Evolutionary conservation across 108 stramenopile species (phyloP).

Genomic region (Skeletonema grethae): DNA sequence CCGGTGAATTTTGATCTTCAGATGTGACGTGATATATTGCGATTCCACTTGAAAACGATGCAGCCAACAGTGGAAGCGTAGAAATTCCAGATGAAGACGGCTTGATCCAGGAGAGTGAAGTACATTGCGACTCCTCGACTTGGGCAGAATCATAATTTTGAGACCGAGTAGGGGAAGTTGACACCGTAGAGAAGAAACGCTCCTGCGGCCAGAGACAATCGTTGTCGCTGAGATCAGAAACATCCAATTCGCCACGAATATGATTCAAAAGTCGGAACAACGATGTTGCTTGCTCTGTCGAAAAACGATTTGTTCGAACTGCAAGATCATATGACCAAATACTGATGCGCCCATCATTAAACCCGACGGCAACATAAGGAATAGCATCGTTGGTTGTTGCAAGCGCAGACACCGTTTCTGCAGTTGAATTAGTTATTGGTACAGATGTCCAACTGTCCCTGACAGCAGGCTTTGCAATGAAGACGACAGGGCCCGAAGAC

Average conservation of each 20-base stretch:
- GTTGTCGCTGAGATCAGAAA: conserved; percentile 28
- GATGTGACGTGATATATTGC: conserved; percentile 71
- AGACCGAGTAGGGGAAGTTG: neutral
- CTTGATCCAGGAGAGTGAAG: conserved; percentile 64
- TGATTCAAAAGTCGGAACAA: conserved; percentile 53
- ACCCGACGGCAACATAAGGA: conserved; percentile 68
- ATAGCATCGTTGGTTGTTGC: conserved; percentile 45
- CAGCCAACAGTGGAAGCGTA: conserved; percentile 61
- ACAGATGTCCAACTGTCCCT: conserved; percentile 75
- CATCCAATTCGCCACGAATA: conserved; percentile 46
- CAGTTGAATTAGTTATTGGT: conserved; percentile 46
- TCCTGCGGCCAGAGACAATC: conserved; percentile 39
- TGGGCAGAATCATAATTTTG: neutral
- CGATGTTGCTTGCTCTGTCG: conserved; percentile 13
- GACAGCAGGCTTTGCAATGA: conserved; percentile 74
- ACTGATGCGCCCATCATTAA: conserved; percentile 69
- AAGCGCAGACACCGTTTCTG: conserved; percentile 43
- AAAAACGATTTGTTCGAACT: conserved; percentile 49
- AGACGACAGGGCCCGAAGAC: conserved; percentile 58
- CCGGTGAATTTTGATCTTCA: conserved; percentile 22
- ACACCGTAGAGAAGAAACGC: conserved; percentile 12
- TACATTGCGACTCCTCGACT: conserved; percentile 31
- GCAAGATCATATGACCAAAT: conserved; percentile 77
- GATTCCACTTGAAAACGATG: conserved; percentile 70
- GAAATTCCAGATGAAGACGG: conserved; percentile 38